Conservation (phyloP, 2,329 filamentous ascomycete species). For the Fusarium pseudoanthophilum region DNA sequence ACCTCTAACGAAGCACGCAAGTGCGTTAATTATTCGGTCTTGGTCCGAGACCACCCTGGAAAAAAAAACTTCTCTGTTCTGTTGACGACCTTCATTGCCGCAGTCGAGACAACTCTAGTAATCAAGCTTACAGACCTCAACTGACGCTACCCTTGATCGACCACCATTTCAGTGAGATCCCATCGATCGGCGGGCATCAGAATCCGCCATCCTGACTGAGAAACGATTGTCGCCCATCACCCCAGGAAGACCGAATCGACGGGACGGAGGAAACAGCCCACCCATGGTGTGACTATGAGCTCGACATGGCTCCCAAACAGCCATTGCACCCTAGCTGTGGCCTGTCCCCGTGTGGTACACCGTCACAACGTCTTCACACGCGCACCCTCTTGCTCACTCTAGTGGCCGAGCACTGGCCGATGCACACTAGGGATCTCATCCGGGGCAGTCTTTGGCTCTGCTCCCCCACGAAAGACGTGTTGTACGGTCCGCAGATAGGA, state of each 20-base stretch:
- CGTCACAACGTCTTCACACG: slow-evolving; percentile 37
- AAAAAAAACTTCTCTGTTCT: background rate
- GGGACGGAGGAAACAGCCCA: slow-evolving; percentile 45
- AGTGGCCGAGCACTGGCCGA: slow-evolving; percentile 26
- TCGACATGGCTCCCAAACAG: slow-evolving; percentile 38
- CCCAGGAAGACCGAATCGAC: slow-evolving; percentile 40
- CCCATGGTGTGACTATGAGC: slow-evolving; percentile 45
- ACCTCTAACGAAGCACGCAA: slow-evolving; percentile 1
- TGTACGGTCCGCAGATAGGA: slow-evolving; percentile 18
- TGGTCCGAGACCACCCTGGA: slow-evolving; percentile 14
- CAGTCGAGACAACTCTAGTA: slow-evolving; percentile 32
- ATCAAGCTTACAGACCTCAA: slow-evolving; percentile 26
- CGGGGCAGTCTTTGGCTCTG: slow-evolving; percentile 31
- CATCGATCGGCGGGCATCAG: slow-evolving; percentile 40
- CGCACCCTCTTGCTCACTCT: slow-evolving; percentile 25
- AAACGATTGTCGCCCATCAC: slow-evolving; percentile 37
- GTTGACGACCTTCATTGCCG: slow-evolving; percentile 7
- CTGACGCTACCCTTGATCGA: slow-evolving; percentile 33
- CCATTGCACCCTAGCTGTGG: slow-evolving; percentile 36
- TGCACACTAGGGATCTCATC: slow-evolving; percentile 30
- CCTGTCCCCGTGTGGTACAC: slow-evolving; percentile 37
- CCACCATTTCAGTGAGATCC: slow-evolving; percentile 39
- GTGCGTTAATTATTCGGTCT: slow-evolving; percentile 15
- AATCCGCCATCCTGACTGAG: slow-evolving; percentile 37
- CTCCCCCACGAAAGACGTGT: slow-evolving; percentile 11